These are phyloP conservation scores for Leishmania amazonensis DNA, from an alignment of 208 protist species.

Conservation along the genomic window DNA sequence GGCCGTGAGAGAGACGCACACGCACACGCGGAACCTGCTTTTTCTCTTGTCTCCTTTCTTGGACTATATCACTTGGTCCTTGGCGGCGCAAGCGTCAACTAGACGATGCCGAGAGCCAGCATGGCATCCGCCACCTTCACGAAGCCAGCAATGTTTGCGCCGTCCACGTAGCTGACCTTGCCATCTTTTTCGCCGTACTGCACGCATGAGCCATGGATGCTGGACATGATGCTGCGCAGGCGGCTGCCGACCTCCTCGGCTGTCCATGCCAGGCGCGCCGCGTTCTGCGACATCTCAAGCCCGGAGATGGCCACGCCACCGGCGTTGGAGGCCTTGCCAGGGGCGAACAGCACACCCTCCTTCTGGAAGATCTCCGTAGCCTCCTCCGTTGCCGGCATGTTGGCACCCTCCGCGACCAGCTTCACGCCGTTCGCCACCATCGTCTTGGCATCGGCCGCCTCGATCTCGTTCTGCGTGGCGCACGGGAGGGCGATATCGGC, in stretches of 20 bases:
- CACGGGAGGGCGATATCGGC: conserved; percentile 84
- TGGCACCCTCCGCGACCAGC: conserved; percentile 90
- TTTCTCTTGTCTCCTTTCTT: background rate
- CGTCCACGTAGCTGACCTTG: conserved; percentile 67
- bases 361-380: conserved; percentile 74
- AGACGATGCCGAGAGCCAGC: conserved; percentile 66
- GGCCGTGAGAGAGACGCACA: background rate
- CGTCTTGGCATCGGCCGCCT: conserved; percentile 59
- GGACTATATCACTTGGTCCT: background rate
- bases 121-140: conserved; percentile 84
- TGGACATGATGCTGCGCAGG: conserved; percentile 91
- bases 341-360: conserved; percentile 77
- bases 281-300: conserved; percentile 96
- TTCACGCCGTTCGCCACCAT: conserved; percentile 81
- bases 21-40: background rate
- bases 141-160: conserved; percentile 95
- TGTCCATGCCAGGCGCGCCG: conserved; percentile 78
- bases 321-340: conserved; percentile 94
- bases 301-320: conserved; percentile 94
- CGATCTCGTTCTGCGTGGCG: conserved; percentile 97
- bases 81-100: conserved; percentile 6
- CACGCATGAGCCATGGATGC: conserved; percentile 79
- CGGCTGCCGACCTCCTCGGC: conserved; percentile 86
- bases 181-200: conserved; percentile 58
- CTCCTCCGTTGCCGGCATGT: conserved; percentile 92